A percentile compares a stretch with the other conserved stretches of the same genome.
These are phyloP conservation scores for Turritis glabra DNA, from an alignment of 345 rosid genomes.

Conservation along the genomic window DNA sequence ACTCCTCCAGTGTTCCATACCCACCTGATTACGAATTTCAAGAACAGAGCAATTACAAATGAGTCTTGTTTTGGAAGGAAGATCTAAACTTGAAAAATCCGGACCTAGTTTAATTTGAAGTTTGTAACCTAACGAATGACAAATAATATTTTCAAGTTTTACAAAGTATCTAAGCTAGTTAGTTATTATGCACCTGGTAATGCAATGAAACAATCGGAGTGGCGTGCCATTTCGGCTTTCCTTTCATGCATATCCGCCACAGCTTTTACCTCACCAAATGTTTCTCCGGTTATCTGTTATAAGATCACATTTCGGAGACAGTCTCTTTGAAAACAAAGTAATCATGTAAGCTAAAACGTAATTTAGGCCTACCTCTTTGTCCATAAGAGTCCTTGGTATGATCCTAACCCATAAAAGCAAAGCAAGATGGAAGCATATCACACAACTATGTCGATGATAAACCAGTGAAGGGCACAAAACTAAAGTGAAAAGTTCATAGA, in stretches of 20 bases:
- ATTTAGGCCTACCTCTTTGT: slow-evolving; percentile 61
- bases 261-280: slow-evolving; percentile 82
- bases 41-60: slow-evolving; percentile 8
- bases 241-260: slow-evolving; percentile 98
- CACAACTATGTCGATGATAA: slow-evolving; percentile 7
- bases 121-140: not conserved
- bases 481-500: not conserved
- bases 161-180: not conserved
- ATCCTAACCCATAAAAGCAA: slow-evolving; percentile 48
- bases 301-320: slow-evolving; percentile 14
- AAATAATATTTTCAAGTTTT: not conserved
- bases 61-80: slow-evolving; percentile 15
- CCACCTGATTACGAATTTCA: slow-evolving; percentile 62
- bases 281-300: slow-evolving; percentile 69
- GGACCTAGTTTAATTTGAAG: not conserved
- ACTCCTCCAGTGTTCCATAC: slow-evolving; percentile 90
- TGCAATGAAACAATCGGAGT: slow-evolving; percentile 94
- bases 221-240: slow-evolving; percentile 96
- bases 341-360: not conserved
- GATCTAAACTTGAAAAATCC: not conserved
- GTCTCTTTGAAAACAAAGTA: not conserved
- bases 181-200: slow-evolving; percentile 66
- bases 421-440: slow-evolving; percentile 15
- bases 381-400: slow-evolving; percentile 88
- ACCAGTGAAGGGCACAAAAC: not conserved